Base-by-base conservation (phyloP, 805 yeast genomes). In the Nakazawaea ambrosiae region DNA sequence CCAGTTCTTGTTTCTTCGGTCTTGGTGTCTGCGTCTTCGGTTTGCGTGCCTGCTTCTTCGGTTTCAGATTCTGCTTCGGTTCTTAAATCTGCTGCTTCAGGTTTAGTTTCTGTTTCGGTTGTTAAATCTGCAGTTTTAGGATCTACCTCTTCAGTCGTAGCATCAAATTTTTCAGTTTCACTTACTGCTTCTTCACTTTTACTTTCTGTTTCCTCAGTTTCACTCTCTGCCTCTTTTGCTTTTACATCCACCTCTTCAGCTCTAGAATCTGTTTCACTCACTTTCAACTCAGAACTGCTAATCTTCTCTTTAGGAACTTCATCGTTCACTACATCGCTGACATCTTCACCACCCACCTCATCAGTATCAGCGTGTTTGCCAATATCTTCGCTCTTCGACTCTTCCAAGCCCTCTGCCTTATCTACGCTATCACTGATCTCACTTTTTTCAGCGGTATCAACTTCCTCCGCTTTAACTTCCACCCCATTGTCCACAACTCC, bases 61-160 rank as follows among this genome's bases (percentile, higher is more conserved):
- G 33, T 8, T n/a, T 30, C 33, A 19, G 24, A 18, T 16, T 8
- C 31, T 15, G 31, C 20, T 16, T 28, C 33, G 8, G 8, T 20
- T 30, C 10, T 8, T 19, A 5, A 15, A n/a, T 30, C 33, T 18
- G 16, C 33, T 9, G 20, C 10, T 28, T 30, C 24, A 5, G 24
- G n/a, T 20, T 30, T 15, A 20, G 14, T n/a, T n/a, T n/a, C n/a
- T n/a, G n/a, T n/a, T n/a, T n/a, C 33, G 16, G 17, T 19, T 14
- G 18, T 19, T 14, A 12, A 17, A 18, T 28, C 20, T 16, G 7
- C 33, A 24, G 14, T 11, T 14, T 40, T 29, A 47, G 39, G 9
- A 9, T 34, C 27, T 34, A 20, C 32, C 8, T 4, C 29, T 15
- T 15, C n/a, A 8, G 11, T 15, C 12, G 33, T 16, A 11, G 17